Conservation (phyloP, 768 basidiomycete genomes). For the Pleurotus tuoliensis region DNA sequence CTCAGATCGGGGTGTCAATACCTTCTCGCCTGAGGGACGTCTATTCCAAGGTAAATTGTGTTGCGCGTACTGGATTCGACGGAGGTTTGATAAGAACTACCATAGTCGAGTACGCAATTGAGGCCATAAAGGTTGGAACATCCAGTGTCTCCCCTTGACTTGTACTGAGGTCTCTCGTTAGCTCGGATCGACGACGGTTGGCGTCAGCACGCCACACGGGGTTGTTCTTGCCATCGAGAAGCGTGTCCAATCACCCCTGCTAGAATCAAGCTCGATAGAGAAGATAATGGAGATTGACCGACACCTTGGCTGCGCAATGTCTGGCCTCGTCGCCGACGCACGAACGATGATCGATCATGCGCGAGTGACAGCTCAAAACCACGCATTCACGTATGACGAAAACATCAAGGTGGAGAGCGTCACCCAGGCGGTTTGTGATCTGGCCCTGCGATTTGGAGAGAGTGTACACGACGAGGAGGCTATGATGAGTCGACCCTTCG, state of each 20-base stretch:
- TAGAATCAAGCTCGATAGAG: conserved; percentile 94
- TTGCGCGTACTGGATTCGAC: not conserved
- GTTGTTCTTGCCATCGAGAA: conserved; percentile 96
- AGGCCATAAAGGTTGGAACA: conserved; percentile 87
- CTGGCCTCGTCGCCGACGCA: conserved; percentile 94
- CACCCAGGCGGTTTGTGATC: conserved; percentile 96
- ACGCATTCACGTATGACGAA: conserved; percentile 96
- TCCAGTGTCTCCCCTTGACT: not conserved
- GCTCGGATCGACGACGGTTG: conserved; percentile 98
- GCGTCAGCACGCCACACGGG: conserved; percentile 86
- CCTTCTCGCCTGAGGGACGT: conserved; percentile 97
- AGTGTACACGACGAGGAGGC: conserved; percentile 99
- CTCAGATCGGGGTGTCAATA: conserved; percentile 94
- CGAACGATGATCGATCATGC: conserved; percentile 99
- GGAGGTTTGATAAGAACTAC: conserved; percentile 13
- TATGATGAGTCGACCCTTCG: conserved; percentile 99
- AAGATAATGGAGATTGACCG: conserved; percentile 99
- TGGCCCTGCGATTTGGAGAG: conserved; percentile 96
- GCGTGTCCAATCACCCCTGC: conserved; percentile 93
- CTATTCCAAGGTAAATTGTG: conserved; percentile 84
- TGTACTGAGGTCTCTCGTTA: conserved; percentile 27
- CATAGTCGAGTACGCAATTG: conserved; percentile 97
- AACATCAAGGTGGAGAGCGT: conserved; percentile 95
- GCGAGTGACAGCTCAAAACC: conserved; percentile 92
- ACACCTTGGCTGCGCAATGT: conserved; percentile 98